Evolutionary conservation across 2,329 filamentous ascomycete genomes (phyloP), one percentile per base, ranked within the genome.

Genomic region (Podosphaera fusca): DNA sequence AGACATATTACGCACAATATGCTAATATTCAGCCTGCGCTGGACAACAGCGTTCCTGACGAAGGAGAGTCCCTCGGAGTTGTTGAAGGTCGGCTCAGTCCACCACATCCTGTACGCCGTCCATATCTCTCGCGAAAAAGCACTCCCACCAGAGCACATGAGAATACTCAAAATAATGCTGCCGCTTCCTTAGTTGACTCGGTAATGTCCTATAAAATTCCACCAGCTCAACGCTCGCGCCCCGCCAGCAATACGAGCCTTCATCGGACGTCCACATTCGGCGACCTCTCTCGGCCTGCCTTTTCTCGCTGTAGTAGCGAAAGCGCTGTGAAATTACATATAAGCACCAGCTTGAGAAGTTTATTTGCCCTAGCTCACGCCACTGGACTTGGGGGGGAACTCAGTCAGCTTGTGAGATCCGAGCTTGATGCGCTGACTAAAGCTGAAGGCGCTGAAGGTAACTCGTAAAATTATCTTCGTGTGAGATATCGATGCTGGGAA

Each of bases 11-110:
- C 67, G 79, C 82, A 21, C 80, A 83, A 66, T 90, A 92, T 67
- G 81, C 84, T 63, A 74, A 78, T 60, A 84, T 90, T 7, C 85
- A 90, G 66, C 84, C 85, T 2, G 85, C 85, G 36, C 80, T 90
- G 74, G 86, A 90, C 68, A 80, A 79, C 57, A 81, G 89, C 67
- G 85, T 89, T 62, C 85, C 85, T n/a, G 83, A 87, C 63, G 84
- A 87, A 69, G 81, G 70, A 34, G 60, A 68, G 33, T 66, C 64
- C 9, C 68, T 70, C 1, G 68, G 67, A 8, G 61, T 66, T 8
- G 68, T 71, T 49, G 68, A 74, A 56, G 73, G 72, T 29, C 75
- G 73, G 0, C 66, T 78, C 7, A 70, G 70, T 29, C 70, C 71
- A 55, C 59, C 34, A 21, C 9, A 38, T 42, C n/a, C n/a, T 7